phyloP scores from a whole-genome alignment of 371 early-diverging fungal genomes.

The Fennellomyces sp. region DNA sequence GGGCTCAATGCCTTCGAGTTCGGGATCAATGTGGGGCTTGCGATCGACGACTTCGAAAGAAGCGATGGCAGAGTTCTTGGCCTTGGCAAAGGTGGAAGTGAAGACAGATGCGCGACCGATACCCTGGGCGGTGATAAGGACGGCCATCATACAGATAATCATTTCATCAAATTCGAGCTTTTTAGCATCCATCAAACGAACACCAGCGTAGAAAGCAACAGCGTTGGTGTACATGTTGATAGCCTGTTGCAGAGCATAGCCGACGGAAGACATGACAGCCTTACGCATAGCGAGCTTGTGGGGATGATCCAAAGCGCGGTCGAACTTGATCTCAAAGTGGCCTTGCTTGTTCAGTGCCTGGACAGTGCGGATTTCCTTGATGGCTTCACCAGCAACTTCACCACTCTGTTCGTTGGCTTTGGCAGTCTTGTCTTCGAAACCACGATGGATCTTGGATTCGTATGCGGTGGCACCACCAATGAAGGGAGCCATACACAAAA shows the following conservation, averaged over 20 bases:
- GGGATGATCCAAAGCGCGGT: conserved; percentile 63
- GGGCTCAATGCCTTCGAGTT: conserved; percentile 59
- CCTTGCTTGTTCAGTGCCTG: conserved; percentile 80
- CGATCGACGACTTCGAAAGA: conserved; percentile 81
- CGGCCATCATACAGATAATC: conserved; percentile 73
- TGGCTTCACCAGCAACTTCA: conserved; percentile 83
- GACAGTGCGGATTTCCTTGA: conserved; percentile 89
- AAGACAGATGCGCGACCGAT: conserved; percentile 64
- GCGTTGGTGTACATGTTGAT: conserved; percentile 68
- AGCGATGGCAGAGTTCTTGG: conserved; percentile 80
- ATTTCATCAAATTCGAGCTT: conserved; percentile 37
- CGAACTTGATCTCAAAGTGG: conserved; percentile 64
- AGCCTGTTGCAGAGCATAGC: conserved; percentile 72
- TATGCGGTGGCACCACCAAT: conserved; percentile 48
- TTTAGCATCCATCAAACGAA: conserved; percentile 42
- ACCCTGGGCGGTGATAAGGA: conserved; percentile 76
- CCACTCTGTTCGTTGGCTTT: conserved; percentile 73
- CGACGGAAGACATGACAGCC: conserved; percentile 59
- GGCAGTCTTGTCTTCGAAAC: conserved; percentile 63
- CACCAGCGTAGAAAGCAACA: conserved; percentile 64
- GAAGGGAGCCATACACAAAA: conserved; percentile 58
- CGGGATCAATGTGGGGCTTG: conserved; percentile 70
- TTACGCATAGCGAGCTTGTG: conserved; percentile 63
- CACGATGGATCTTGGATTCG: conserved; percentile 47
- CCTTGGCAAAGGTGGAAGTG: conserved; percentile 70